Conservation (phyloP, 2,329 filamentous ascomycete species). For the Passalora sequoiae region DNA sequence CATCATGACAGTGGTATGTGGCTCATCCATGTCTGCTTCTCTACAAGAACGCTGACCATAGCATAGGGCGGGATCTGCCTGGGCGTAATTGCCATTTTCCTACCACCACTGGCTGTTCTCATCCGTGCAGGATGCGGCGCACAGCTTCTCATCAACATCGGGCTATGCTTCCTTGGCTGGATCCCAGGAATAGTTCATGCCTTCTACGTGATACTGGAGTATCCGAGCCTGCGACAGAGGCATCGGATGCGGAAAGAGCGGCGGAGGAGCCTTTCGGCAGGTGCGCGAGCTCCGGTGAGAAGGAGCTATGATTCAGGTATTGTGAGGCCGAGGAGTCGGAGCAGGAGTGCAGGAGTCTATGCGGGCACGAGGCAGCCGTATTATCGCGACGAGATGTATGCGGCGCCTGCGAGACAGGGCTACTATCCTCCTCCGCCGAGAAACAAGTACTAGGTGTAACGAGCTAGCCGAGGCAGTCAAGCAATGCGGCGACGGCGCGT, state of each 20-base stretch:
- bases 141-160: conserved; percentile 83
- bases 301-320: neutral
- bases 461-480: too few species aligned
- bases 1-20: neutral
- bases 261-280: neutral
- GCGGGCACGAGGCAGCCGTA: conserved; percentile 1
- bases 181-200: conserved; percentile 48
- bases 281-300: neutral
- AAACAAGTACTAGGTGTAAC: neutral
- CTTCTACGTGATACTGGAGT: conserved; percentile 1
- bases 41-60: neutral
- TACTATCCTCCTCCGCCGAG: neutral
- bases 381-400: conserved; percentile 3
- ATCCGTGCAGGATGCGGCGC: conserved; percentile 79
- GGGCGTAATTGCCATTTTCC: conserved; percentile 3
- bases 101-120: conserved; percentile 79
- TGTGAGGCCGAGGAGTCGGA: neutral
- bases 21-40: neutral
- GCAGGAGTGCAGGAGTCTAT: neutral
- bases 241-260: conserved; percentile 2
- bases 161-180: conserved; percentile 69
- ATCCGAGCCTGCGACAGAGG: neutral
- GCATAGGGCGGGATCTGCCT: neutral
- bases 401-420: conserved; percentile 1
- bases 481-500: too few species aligned